Percentiles rank a stretch among this genome's conserved stretches.
phyloP scores from a whole-genome alignment of 257 asterid species.

The Nicotiana sylvestris region DNA sequence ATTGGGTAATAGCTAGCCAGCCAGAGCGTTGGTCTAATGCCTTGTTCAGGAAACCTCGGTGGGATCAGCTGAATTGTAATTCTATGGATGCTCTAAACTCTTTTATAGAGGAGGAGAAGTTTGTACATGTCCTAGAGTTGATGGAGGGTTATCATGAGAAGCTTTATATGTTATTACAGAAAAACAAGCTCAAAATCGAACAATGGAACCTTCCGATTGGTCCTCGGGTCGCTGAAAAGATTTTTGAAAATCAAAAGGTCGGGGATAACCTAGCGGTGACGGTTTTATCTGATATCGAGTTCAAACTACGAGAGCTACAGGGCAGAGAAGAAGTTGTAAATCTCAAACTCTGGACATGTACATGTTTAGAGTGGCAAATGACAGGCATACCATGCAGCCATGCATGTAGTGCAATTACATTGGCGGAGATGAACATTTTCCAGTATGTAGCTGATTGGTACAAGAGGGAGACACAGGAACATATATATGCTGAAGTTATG shows the following conservation, averaged over 20 bases:
- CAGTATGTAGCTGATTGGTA: constrained; percentile 12
- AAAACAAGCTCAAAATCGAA: not conserved
- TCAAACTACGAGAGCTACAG: not conserved
- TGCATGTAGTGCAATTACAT: not conserved
- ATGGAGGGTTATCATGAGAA: constrained; percentile 16
- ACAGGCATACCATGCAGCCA: constrained; percentile 12
- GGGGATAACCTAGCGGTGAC: not conserved
- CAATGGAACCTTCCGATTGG: constrained; percentile 7
- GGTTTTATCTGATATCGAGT: not conserved
- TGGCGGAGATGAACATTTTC: not conserved
- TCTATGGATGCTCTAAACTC: constrained; percentile 16
- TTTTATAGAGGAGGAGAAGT: constrained; percentile 15
- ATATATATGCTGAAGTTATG: constrained; percentile 12
- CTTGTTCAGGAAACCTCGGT: constrained; percentile 10
- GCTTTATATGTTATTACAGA: constrained; percentile 8
- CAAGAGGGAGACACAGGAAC: constrained; percentile 10
- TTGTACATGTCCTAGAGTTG: constrained; percentile 4
- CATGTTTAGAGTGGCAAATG: constrained; percentile 19
- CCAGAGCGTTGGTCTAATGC: constrained; percentile 21
- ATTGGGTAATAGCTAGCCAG: constrained; percentile 9
- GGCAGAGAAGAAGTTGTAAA: constrained; percentile 10
- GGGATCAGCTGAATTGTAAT: constrained; percentile 20
- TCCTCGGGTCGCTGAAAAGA: not conserved
- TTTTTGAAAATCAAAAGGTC: not conserved
- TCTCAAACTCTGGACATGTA: constrained; percentile 10